Evolutionary conservation across 176 grass and related monocot species (phyloP).

Genomic region (Aegilops sharonensis): DNA sequence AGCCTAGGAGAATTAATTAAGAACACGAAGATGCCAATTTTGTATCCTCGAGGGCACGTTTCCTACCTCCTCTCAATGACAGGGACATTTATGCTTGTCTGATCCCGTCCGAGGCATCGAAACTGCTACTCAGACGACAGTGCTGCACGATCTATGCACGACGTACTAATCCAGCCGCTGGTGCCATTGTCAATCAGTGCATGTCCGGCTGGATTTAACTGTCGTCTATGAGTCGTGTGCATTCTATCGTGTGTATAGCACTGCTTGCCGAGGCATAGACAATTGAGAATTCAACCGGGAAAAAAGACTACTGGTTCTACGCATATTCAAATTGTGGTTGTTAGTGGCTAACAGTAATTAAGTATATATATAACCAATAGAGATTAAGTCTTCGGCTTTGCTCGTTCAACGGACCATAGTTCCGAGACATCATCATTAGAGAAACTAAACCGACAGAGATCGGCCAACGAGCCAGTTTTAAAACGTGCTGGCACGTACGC

Average conservation of each 20-base stretch:
- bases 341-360: background rate
- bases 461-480: background rate
- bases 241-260: no score
- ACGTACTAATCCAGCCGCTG: no score
- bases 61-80: background rate
- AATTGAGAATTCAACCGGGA: background rate
- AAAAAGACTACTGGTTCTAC: background rate
- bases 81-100: background rate
- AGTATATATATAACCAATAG: background rate
- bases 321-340: background rate
- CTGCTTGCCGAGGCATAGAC: no score
- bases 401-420: background rate
- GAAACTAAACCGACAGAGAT: background rate
- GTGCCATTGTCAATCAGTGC: no score
- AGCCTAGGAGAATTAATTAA: background rate
- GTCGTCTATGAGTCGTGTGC: no score
- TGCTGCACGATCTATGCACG: no score
- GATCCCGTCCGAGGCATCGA: constrained; percentile 5
- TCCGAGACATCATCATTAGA: background rate
- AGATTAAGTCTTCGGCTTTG: background rate
- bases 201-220: no score
- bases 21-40: background rate
- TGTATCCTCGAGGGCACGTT: constrained; percentile 1
- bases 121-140: no score
- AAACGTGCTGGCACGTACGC: constrained; percentile 14